Evolutionary conservation across 805 yeast genomes (phyloP).

Genomic region (Phaffomyces antillensis): DNA sequence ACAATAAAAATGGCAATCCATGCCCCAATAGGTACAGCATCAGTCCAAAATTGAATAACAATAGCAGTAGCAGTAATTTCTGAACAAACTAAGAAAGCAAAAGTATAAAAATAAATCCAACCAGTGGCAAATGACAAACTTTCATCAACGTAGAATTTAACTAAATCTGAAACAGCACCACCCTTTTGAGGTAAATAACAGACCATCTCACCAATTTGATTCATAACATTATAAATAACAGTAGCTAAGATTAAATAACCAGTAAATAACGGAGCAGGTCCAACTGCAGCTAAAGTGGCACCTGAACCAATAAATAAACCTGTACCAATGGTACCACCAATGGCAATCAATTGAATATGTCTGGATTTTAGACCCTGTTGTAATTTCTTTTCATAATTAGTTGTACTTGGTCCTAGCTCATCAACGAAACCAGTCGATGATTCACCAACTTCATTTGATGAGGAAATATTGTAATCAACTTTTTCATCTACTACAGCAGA

Average conservation of each 20-base stretch:
- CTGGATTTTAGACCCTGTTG: constrained; percentile 41
- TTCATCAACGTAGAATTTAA: constrained; percentile 42
- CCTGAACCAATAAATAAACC: constrained; percentile 79
- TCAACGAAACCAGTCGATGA: constrained; percentile 21
- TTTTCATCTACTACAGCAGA: constrained; percentile 12
- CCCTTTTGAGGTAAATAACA: constrained; percentile 55
- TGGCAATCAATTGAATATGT: constrained; percentile 75
- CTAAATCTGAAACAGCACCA: constrained; percentile 54
- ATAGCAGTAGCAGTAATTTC: constrained; percentile 59
- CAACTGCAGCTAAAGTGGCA: constrained; percentile 52
- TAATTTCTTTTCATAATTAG: constrained; percentile 8
- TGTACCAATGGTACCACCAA: constrained; percentile 82
- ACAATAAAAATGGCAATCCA: constrained; percentile 53
- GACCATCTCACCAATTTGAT: constrained; percentile 61
- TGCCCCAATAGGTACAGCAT: constrained; percentile 49
- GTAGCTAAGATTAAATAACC: constrained; percentile 58
- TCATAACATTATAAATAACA: constrained; percentile 60
- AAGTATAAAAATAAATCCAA: constrained; percentile 24
- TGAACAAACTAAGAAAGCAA: constrained; percentile 23
- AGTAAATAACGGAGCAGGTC: constrained; percentile 62
- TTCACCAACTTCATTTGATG: constrained; percentile 15
- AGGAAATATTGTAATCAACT: constrained; percentile 2
- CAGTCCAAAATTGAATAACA: constrained; percentile 46
- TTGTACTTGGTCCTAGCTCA: constrained; percentile 12
- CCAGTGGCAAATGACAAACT: constrained; percentile 24